Evolutionary conservation across 2,329 filamentous ascomycete species (phyloP).

Genomic region (Aspergillus melleus): DNA sequence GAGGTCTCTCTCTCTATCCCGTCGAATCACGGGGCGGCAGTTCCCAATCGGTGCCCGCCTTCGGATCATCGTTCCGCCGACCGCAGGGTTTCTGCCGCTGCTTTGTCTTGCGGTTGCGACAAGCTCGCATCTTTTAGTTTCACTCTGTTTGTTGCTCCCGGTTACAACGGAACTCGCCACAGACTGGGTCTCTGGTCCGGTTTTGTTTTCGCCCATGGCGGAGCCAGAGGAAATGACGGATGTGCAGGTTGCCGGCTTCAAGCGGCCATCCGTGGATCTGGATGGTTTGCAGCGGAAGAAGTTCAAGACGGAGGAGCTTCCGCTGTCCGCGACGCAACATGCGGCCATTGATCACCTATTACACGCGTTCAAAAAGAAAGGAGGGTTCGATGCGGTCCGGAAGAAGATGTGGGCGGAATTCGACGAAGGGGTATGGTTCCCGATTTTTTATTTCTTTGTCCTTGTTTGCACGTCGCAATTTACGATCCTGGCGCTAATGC

Average conservation of each 20-base stretch:
- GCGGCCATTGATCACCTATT: slow-evolving; percentile 61
- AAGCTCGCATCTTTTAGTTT: not conserved
- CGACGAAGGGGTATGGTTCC: slow-evolving; percentile 50
- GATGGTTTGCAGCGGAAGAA: slow-evolving; percentile 45
- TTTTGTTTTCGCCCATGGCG: slow-evolving; percentile 31
- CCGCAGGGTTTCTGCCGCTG: not conserved
- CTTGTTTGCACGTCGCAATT: not conserved
- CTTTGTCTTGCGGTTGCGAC: slow-evolving; percentile 5
- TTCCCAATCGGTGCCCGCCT: slow-evolving; percentile 28
- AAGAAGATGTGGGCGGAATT: slow-evolving; percentile 63
- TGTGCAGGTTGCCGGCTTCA: slow-evolving; percentile 25
- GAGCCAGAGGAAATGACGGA: slow-evolving; percentile 33
- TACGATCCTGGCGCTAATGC: slow-evolving; percentile 9
- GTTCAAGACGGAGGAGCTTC: slow-evolving; percentile 62
- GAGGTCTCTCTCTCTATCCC: slow-evolving; percentile 18
- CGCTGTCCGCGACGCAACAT: slow-evolving; percentile 59
- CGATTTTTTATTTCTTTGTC: not conserved
- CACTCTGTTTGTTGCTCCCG: slow-evolving; percentile 5
- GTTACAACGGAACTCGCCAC: not conserved
- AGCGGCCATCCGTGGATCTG: slow-evolving; percentile 33
- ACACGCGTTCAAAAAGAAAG: slow-evolving; percentile 66
- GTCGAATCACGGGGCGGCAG: slow-evolving; percentile 38
- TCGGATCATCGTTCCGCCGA: slow-evolving; percentile 17
- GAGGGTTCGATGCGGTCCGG: slow-evolving; percentile 62
- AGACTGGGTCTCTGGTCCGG: not conserved